Conservation (phyloP, 805 yeast genomes). For the Pichia eremophila region DNA sequence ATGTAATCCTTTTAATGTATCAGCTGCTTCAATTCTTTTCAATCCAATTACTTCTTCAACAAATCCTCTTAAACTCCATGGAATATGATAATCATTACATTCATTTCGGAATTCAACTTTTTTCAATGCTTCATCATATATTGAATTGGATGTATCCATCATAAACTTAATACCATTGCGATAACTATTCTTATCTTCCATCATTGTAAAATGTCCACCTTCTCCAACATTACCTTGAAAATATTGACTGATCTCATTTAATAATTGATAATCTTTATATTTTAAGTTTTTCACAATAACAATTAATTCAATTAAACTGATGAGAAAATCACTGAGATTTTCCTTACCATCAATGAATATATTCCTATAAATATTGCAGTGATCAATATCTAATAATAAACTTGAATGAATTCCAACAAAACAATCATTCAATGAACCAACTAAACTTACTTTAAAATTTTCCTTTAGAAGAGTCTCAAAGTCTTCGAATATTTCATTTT, state of each 20-base stretch:
- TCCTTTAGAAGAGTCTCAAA: conserved; percentile 62
- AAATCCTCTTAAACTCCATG: conserved; percentile 89
- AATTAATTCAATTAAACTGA: conserved; percentile 21
- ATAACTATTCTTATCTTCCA: conserved; percentile 53
- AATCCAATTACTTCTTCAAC: conserved; percentile 47
- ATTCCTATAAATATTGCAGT: conserved; percentile 82
- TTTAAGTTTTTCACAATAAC: conserved; percentile 21
- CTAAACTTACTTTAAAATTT: conserved; percentile 69
- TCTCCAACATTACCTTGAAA: conserved; percentile 64
- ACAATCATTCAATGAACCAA: conserved; percentile 86
- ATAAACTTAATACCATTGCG: conserved; percentile 63
- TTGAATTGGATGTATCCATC: conserved; percentile 62
- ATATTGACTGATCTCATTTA: conserved; percentile 58
- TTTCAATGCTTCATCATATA: conserved; percentile 29
- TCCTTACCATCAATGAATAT: conserved; percentile 54
- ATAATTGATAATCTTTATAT: conserved; percentile 23
- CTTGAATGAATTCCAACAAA: conserved; percentile 89
- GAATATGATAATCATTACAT: conserved; percentile 65
- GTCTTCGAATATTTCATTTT: conserved; percentile 47
- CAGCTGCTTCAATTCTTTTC: conserved; percentile 37
- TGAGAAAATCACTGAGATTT: conserved; percentile 33
- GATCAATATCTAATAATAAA: conserved; percentile 63
- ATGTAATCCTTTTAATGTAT: conserved; percentile 33
- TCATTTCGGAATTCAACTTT: conserved; percentile 11
- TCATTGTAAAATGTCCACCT: conserved; percentile 76